Evolutionary conservation across 2,329 filamentous ascomycete genomes (phyloP), one percentile per base, ranked within the genome.

Genomic region (Diplodia seriata): DNA sequence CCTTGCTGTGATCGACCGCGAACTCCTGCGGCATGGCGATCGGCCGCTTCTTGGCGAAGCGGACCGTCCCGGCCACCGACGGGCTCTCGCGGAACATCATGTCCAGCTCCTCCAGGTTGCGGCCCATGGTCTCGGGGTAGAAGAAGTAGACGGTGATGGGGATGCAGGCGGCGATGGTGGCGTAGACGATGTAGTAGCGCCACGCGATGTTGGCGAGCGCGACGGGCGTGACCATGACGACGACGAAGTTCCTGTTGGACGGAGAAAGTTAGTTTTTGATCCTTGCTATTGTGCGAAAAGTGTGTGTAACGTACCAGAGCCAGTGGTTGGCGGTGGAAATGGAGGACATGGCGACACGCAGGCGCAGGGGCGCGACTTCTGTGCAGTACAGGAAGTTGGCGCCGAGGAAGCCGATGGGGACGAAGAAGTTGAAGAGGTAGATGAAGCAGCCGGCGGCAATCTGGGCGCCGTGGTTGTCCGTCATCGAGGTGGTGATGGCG

Each of bases 341-440:
- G 40, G 83, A 83, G 1, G 84, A 83, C 81, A 88, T 87, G 23
- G 84, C 81, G 69, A 85, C 83, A 23, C 85, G 79, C 33, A 86
- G 75, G 12, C 82, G 77, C 18, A 84, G 77, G 0, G 86, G 86
- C 0, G 85, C 85, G 20, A 88, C 79, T 72, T 88, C 86, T 1
- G 86, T 84, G 68, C 85, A 86, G 76, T 88, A 89, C 23, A 88
- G 78, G 77, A 87, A 88, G 71, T 86, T 87, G 38, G 85, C 82
- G 1, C 86, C 86, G 0, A 87, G 79, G 77, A 87, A 87, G 0
- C 85, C 86, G 68, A 87, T 84, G 0, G 85, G 85, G 54, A 87
- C 84, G 76, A 88, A 88, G 71, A 84, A 85, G 76, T 87, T 86
- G 79, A 86, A 89, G 56, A 86, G 75, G 75, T 86, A 89, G 59